Percentiles rank a stretch among this genome's conserved stretches.
phyloP scores from a whole-genome alignment of 345 rosid species.

The Dipteronia sinensis region DNA sequence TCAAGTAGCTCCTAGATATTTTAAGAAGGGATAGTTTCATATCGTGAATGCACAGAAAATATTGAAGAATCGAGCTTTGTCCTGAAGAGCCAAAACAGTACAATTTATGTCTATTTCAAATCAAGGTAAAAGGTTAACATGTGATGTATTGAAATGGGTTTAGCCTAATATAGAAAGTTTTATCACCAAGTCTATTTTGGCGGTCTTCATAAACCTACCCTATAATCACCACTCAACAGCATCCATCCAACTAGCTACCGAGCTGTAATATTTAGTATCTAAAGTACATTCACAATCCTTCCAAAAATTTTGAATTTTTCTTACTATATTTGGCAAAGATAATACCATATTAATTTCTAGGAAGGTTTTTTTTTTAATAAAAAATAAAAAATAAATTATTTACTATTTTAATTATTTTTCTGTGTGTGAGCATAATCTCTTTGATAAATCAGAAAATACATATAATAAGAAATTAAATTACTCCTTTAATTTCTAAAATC shows the following conservation, averaged over 20 bases:
- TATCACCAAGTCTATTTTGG: constrained; percentile 21
- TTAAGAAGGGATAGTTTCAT: not conserved
- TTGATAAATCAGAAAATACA: not conserved
- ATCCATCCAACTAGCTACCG: not conserved
- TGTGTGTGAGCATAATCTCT: not conserved
- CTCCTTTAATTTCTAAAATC: not conserved
- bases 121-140: constrained; percentile 32
- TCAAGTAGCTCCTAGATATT: not conserved
- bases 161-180: constrained; percentile 37
- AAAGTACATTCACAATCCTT: not conserved
- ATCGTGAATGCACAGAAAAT: not conserved
- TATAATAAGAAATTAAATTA: not conserved
- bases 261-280: constrained; percentile 13
- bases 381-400: not conserved
- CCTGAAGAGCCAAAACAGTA: constrained; percentile 35
- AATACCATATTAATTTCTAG: not conserved
- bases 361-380: not conserved
- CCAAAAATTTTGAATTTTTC: not conserved
- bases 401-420: not conserved
- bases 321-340: not conserved
- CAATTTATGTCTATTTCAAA: constrained; percentile 48
- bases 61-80: constrained; percentile 2
- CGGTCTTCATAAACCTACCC: not conserved
- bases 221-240: not conserved
- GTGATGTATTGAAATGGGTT: constrained; percentile 32